Evolutionary conservation across 306 rosid genomes (phyloP).

Genomic region (Benincasa hispida): DNA sequence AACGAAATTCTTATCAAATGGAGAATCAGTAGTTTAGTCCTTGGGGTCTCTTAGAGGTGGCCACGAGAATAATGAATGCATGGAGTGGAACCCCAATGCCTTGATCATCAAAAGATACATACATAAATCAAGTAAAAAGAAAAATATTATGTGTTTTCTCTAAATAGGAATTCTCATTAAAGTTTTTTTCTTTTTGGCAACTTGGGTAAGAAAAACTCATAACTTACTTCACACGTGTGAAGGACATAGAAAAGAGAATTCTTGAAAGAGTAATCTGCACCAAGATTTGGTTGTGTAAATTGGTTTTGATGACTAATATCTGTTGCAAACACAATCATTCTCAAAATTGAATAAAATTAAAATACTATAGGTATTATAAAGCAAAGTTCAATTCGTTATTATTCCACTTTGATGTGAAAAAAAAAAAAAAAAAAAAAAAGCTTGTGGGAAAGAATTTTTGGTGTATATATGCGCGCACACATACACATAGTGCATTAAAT

Average conservation of each 20-base stretch:
- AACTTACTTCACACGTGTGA: neutral
- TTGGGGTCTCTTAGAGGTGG: neutral
- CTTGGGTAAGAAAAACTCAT: neutral
- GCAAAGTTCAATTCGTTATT: neutral
- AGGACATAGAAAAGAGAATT: neutral
- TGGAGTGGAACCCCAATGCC: neutral
- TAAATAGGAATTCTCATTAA: neutral
- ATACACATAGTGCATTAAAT: neutral
- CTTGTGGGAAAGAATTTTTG: constrained; percentile 4
- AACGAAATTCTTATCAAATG: too few relatives aligned
- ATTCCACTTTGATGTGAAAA: neutral
- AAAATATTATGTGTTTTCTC: neutral
- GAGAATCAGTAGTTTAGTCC: neutral
- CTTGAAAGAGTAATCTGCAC: neutral
- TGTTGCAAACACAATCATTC: constrained; percentile 2
- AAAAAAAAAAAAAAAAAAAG: neutral
- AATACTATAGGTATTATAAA: neutral
- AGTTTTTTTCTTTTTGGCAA: neutral
- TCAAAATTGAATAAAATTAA: neutral
- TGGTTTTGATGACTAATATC: neutral
- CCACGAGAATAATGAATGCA: neutral
- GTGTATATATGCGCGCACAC: neutral
- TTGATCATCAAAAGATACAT: neutral
- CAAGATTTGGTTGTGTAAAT: neutral
- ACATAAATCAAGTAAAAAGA: neutral